phyloP scores from a whole-genome alignment of 768 basidiomycete species.

The Kwoniella sp. region DNA sequence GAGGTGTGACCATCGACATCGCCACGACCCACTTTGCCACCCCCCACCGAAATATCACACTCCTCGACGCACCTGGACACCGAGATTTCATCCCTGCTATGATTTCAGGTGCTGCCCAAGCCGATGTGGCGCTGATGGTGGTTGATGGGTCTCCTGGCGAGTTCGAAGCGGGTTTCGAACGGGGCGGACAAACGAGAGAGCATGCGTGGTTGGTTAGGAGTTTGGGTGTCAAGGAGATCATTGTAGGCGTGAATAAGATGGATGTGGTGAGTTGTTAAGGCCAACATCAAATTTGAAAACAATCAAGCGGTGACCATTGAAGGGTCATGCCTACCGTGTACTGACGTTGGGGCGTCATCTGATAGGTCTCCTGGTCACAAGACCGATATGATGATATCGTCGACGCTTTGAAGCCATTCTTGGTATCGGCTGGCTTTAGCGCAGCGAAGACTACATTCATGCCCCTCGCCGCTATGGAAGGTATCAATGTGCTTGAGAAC shows the following conservation, averaged over 20 bases:
- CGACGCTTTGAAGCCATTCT: conserved; percentile 71
- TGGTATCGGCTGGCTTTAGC: conserved; percentile 83
- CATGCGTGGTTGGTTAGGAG: conserved; percentile 89
- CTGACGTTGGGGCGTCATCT: neutral
- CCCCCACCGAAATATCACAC: conserved; percentile 73
- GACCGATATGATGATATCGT: conserved; percentile 84
- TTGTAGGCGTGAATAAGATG: conserved; percentile 93
- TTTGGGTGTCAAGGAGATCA: conserved; percentile 84
- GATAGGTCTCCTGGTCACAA: conserved; percentile 81
- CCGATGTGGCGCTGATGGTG: conserved; percentile 90
- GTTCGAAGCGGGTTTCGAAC: conserved; percentile 93
- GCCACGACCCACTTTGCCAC: conserved; percentile 79
- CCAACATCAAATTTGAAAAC: neutral
- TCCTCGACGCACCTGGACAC: conserved; percentile 97
- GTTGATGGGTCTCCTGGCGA: conserved; percentile 87
- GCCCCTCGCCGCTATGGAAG: conserved; percentile 86
- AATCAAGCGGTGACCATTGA: neutral
- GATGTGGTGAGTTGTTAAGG: conserved; percentile 70
- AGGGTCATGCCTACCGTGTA: neutral
- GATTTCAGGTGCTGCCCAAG: conserved; percentile 98
- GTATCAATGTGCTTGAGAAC: conserved; percentile 70
- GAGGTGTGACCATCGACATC: conserved; percentile 98
- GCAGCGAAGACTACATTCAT: conserved; percentile 76
- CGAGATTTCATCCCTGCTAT: conserved; percentile 98
- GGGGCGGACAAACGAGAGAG: conserved; percentile 93